These are phyloP conservation scores for Beta lomatogona DNA, from an alignment of 179 eudicot species.

Conservation along the genomic window DNA sequence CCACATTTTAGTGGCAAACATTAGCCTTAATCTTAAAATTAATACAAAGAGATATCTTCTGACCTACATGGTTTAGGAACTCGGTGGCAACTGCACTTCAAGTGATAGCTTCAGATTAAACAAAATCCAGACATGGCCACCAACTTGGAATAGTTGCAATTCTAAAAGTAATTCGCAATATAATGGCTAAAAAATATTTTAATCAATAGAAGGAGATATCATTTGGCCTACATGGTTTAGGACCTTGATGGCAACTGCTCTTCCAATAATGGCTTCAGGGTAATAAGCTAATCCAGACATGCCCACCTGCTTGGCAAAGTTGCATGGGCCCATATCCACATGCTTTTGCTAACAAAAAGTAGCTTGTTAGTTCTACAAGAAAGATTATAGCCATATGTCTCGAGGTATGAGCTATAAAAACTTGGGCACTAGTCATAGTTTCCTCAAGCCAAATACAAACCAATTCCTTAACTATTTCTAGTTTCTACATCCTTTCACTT, in stretches of 20 bases:
- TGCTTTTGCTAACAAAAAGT: not conserved
- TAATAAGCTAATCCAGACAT: conserved; percentile 6
- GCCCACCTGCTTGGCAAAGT: not conserved
- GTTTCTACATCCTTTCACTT: not conserved
- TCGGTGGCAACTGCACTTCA: not conserved
- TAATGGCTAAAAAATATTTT: not conserved
- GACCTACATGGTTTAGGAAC: too few species aligned
- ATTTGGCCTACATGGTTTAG: conserved; percentile 7
- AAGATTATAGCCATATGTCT: not conserved
- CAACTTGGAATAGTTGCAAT: not conserved
- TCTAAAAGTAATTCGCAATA: too few species aligned
- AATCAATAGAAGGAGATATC: not conserved
- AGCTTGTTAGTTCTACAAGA: not conserved
- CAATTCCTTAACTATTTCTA: not conserved
- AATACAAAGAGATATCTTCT: too few species aligned
- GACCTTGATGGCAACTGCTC: conserved; percentile 3
- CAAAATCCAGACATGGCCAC: not conserved
- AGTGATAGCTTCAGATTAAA: not conserved
- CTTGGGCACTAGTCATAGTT: not conserved
- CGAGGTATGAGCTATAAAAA: conserved; percentile 2
- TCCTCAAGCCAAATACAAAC: conserved; percentile 13
- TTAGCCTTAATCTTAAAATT: too few species aligned
- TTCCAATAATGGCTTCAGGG: not conserved
- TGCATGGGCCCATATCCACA: conserved; percentile 11
- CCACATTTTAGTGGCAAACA: not conserved